Percentiles rank a stretch among this genome's conserved stretches.
Conservation (phyloP, 2,329 filamentous ascomycete genomes). For the Sclerotinia subarctica region DNA sequence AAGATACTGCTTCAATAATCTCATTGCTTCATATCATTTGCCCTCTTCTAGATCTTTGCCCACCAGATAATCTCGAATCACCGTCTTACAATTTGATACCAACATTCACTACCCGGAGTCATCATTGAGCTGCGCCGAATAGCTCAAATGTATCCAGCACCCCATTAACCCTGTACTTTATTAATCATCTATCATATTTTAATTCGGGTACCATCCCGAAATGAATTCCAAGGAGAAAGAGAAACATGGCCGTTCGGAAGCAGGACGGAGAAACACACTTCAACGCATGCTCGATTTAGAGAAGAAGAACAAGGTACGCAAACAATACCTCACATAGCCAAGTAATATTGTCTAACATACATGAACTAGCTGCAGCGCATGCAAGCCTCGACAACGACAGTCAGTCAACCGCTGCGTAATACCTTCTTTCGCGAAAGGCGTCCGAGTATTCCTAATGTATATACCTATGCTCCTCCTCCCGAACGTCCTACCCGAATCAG, state of each 20-base stretch:
- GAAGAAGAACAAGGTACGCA: conserved; percentile 54
- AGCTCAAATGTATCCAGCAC: conserved; percentile 1
- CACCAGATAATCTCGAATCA: conserved; percentile 8
- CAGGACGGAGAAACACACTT: conserved; percentile 39
- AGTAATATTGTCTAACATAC: conserved; percentile 35
- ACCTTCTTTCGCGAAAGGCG: conserved; percentile 15
- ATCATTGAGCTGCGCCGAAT: neutral
- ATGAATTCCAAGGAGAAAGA: conserved; percentile 26
- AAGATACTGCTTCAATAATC: neutral
- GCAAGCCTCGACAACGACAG: conserved; percentile 30
- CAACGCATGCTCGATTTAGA: conserved; percentile 60
- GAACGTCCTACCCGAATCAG: conserved; percentile 18
- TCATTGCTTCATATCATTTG: conserved; percentile 2
- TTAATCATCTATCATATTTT: conserved; percentile 18
- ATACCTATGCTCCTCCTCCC: conserved; percentile 19
- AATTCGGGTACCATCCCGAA: neutral
- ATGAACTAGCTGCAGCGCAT: conserved; percentile 41
- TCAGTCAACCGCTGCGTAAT: conserved; percentile 5
- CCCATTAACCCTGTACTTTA: neutral
- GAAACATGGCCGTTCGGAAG: conserved; percentile 21
- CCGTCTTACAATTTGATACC: neutral
- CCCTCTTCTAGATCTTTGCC: neutral
- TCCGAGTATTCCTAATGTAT: conserved; percentile 20
- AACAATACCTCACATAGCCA: conserved; percentile 24
- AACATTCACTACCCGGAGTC: conserved; percentile 1